Percentiles rank a stretch among this genome's conserved stretches.
phyloP scores from a whole-genome alignment of 495 filamentous ascomycete genomes.

The Aspergillus affinis region DNA sequence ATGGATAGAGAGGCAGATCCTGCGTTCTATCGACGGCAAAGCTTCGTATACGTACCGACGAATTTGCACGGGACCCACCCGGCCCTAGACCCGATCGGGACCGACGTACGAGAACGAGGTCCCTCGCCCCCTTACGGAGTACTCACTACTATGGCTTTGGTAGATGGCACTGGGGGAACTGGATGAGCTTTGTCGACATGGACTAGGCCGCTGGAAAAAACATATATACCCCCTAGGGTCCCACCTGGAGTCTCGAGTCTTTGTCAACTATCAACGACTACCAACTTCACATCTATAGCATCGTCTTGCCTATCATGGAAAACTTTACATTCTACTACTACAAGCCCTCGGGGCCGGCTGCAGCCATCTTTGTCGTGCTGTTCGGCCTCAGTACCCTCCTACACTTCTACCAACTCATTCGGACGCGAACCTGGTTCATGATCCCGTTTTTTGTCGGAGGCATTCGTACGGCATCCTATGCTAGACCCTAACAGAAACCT shows the following conservation, averaged over 20 bases:
- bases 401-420: constrained; percentile 47
- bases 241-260: background rate
- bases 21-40: no score
- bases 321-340: constrained; percentile 41
- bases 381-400: constrained; percentile 42
- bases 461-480: constrained; percentile 38
- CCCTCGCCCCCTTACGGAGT: no score
- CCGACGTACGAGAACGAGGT: background rate
- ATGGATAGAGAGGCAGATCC: no score
- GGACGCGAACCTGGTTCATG: constrained; percentile 52
- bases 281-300: no score
- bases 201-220: background rate
- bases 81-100: background rate
- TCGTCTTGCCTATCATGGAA: constrained; percentile 8
- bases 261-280: background rate
- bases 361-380: constrained; percentile 50
- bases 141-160: no score
- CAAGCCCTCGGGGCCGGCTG: constrained; percentile 47
- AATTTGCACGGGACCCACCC: background rate
- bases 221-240: background rate
- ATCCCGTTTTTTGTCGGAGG: constrained; percentile 56
- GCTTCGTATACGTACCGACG: no score
- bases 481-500: background rate
- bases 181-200: no score
- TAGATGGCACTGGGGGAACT: no score